phyloP scores from a whole-genome alignment of 2,329 filamentous ascomycete species.

The Fusarium concolor region DNA sequence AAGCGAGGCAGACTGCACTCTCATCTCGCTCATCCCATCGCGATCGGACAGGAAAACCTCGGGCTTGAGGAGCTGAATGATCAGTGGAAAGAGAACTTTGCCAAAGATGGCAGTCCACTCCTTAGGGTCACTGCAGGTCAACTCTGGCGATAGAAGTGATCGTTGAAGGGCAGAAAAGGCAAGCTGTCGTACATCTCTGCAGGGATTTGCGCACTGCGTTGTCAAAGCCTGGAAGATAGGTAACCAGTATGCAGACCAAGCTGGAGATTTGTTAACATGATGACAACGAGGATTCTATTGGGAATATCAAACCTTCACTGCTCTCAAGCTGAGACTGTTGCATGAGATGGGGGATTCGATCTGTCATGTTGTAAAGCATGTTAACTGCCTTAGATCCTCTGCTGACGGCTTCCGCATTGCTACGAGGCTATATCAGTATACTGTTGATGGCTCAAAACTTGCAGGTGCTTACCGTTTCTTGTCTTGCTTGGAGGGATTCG shows the following conservation, averaged over 20 bases:
- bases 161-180: conserved; percentile 89
- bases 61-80: conserved; percentile 87
- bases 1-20: conserved; percentile 89
- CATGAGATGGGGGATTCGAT: conserved; percentile 86
- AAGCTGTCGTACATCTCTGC: conserved; percentile 89
- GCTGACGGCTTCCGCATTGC: conserved; percentile 68
- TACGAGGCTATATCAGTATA: conserved; percentile 23
- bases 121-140: conserved; percentile 84
- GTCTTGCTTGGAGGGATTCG: conserved; percentile 43
- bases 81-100: conserved; percentile 92
- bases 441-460: neutral
- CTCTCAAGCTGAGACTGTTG: conserved; percentile 92
- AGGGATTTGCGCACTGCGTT: conserved; percentile 92
- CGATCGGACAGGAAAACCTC: conserved; percentile 94
- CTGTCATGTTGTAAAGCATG: conserved; percentile 84
- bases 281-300: neutral
- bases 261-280: conserved; percentile 57
- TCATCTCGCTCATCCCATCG: conserved; percentile 93
- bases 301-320: conserved; percentile 73
- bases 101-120: conserved; percentile 97
- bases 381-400: conserved; percentile 84
- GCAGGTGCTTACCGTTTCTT: conserved; percentile 41
- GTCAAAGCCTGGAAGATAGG: conserved; percentile 92
- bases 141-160: conserved; percentile 83
- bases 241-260: conserved; percentile 98